Base-by-base conservation (phyloP, 352 stramenopile species). In the Pythium aristosporum region DNA sequence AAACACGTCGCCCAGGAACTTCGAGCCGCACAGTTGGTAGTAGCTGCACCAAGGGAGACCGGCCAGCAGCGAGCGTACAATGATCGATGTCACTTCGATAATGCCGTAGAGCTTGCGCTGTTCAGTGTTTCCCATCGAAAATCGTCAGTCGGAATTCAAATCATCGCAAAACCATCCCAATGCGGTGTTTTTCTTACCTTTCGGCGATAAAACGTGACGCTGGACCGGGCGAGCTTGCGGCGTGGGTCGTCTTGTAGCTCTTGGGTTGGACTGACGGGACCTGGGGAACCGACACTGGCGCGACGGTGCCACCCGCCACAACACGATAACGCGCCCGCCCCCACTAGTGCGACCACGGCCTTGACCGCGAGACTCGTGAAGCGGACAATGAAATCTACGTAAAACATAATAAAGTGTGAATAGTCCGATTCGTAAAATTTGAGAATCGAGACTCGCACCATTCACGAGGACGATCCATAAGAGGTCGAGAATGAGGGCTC, bases 401-500 rank as follows among this genome's bases (percentile, higher is more conserved):
- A 20, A 20, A 50, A 9, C n/a, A 30, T 30, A 30, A 2, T 30
- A 3, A 30, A 2, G 25, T 30, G 25, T 30, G 25, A 30, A 30
- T 30, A 30, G 25, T 30, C 25, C 25, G 25, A 30, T 39, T 39
- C 11, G 10, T n/a, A 46, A 46, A 46, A 46, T 21, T 18, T 6
- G 5, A 6, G 5, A 18, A 46, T 46, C 16, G 36, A 20, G 50
- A 41, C 0, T 48, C 46, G 12, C 75, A 91, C 85, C 85, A 39
- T 91, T 92, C n/a, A 91, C 80, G 20, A 92, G 65, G 15, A 94
- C 75, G 0, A 82, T 80, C 78, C 79, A 92, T 20, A 94, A 56
- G 13, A 94, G 80, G 18, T 89, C 76, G 70, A 82, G 83, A 30
- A 94, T 46, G 49, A 78, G 9, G 71, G 65, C 9, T 58, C 76